Evolutionary conservation across 805 yeast species (phyloP).

Genomic region (Candida montana): DNA sequence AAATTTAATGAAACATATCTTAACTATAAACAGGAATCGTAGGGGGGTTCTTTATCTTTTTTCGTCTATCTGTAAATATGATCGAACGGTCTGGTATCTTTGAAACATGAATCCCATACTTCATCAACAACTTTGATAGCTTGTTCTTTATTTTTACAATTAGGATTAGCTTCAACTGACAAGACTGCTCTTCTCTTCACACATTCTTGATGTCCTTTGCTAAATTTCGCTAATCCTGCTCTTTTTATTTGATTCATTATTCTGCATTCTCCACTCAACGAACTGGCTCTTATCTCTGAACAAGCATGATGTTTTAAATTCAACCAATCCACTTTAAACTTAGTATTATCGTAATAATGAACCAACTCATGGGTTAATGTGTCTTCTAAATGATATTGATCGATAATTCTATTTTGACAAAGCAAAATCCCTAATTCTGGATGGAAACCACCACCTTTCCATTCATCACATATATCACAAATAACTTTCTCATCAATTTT

Average conservation of each 20-base stretch:
- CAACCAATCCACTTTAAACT: constrained; percentile 82
- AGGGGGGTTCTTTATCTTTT: too few relatives aligned
- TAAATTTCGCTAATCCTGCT: constrained; percentile 47
- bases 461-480: constrained; percentile 81
- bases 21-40: too few relatives aligned
- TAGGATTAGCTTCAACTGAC: constrained; percentile 83
- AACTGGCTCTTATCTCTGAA: constrained; percentile 90
- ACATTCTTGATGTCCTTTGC: constrained; percentile 85
- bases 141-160: constrained; percentile 62
- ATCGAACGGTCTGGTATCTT: constrained; percentile 94
- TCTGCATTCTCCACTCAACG: constrained; percentile 92
- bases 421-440: constrained; percentile 83
- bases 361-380: constrained; percentile 88
- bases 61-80: constrained; percentile 56
- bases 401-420: constrained; percentile 69
- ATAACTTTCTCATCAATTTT: constrained; percentile 48
- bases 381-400: constrained; percentile 82
- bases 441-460: constrained; percentile 87
- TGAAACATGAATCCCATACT: constrained; percentile 90
- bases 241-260: constrained; percentile 68
- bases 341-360: constrained; percentile 87
- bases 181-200: constrained; percentile 83
- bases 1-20: too few relatives aligned
- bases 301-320: constrained; percentile 93
- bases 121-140: constrained; percentile 78